Percentiles rank a stretch among this genome's conserved stretches.
These are phyloP conservation scores for Erysimum pusillum DNA, from an alignment of 441 rosid genomes.

Conservation along the genomic window DNA sequence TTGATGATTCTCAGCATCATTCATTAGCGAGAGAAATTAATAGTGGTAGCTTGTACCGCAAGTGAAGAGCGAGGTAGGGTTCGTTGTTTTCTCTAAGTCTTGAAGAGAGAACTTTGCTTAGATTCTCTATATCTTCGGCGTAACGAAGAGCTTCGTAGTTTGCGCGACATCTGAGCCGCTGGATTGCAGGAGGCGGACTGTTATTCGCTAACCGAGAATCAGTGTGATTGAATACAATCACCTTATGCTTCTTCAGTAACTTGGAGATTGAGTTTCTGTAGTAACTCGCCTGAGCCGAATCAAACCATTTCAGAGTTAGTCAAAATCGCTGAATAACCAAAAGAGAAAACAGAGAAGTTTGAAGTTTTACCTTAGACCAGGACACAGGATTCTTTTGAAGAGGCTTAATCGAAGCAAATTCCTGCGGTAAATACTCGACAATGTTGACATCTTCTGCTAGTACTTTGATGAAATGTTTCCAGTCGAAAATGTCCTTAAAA, in stretches of 20 bases:
- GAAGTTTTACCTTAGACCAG: slow-evolving; percentile 62
- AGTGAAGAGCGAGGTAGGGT: slow-evolving; percentile 69
- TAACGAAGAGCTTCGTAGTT: slow-evolving; percentile 69
- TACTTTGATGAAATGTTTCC: slow-evolving; percentile 62
- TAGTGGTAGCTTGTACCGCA: slow-evolving; percentile 53
- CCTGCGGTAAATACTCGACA: slow-evolving; percentile 60
- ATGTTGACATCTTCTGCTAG: slow-evolving; percentile 61
- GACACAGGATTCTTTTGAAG: slow-evolving; percentile 61
- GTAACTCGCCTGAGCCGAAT: slow-evolving; percentile 54
- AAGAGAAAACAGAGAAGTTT: not conserved
- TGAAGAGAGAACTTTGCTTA: slow-evolving; percentile 55
- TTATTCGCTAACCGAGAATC: slow-evolving; percentile 73
- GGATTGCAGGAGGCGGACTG: slow-evolving; percentile 60
- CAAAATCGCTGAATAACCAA: not conserved
- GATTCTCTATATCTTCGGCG: slow-evolving; percentile 52
- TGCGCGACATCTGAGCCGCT: slow-evolving; percentile 68
- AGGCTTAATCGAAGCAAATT: slow-evolving; percentile 51
- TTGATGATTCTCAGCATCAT: slow-evolving; percentile 1
- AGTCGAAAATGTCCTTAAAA: slow-evolving; percentile 72
- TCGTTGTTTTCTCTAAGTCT: slow-evolving; percentile 54
- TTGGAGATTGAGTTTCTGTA: slow-evolving; percentile 55
- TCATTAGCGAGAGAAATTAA: not conserved
- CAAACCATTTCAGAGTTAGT: slow-evolving; percentile 33
- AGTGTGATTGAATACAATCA: slow-evolving; percentile 63
- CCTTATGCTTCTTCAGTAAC: slow-evolving; percentile 56